Percentiles rank a stretch among this genome's conserved stretches.
These are phyloP conservation scores for Silene conica DNA, from an alignment of 148 eudicot species.

Conservation along the genomic window DNA sequence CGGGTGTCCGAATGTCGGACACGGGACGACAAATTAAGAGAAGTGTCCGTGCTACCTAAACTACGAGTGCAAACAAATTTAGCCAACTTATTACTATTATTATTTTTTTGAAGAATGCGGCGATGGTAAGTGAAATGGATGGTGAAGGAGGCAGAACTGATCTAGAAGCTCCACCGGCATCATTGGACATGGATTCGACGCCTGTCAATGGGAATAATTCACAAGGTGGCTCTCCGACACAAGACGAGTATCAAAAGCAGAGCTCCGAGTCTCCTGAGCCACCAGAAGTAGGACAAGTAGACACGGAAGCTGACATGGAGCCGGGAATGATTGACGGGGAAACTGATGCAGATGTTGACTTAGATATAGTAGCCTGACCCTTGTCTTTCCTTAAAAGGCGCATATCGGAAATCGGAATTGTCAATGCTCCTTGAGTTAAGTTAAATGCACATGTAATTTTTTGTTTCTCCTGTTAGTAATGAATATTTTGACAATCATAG, in stretches of 20 bases:
- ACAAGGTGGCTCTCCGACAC: constrained; percentile 51
- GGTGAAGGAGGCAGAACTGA: constrained; percentile 58
- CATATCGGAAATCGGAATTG: too few relatives aligned
- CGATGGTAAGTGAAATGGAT: constrained; percentile 57
- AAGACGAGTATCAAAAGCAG: constrained; percentile 64
- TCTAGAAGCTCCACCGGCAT: constrained; percentile 52
- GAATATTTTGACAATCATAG: background rate
- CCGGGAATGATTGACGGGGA: constrained; percentile 77
- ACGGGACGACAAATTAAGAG: too few relatives aligned
- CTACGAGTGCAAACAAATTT: background rate
- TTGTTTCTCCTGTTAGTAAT: background rate
- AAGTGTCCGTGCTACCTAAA: too few relatives aligned
- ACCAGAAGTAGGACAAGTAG: constrained; percentile 73
- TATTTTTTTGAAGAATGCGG: constrained; percentile 33
- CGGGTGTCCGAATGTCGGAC: too few relatives aligned
- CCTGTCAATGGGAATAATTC: constrained; percentile 48
- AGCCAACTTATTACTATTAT: too few relatives aligned
- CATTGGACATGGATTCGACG: constrained; percentile 55
- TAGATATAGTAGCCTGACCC: constrained; percentile 39
- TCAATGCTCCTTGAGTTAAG: background rate
- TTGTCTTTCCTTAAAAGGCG: background rate
- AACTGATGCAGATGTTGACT: constrained; percentile 73
- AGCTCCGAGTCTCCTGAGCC: constrained; percentile 61
- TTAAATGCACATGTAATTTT: background rate
- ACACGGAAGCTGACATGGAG: constrained; percentile 55